Evolutionary conservation across 192 early-diverging fungal species (phyloP).

Genomic region (Umbelopsis sp.): DNA sequence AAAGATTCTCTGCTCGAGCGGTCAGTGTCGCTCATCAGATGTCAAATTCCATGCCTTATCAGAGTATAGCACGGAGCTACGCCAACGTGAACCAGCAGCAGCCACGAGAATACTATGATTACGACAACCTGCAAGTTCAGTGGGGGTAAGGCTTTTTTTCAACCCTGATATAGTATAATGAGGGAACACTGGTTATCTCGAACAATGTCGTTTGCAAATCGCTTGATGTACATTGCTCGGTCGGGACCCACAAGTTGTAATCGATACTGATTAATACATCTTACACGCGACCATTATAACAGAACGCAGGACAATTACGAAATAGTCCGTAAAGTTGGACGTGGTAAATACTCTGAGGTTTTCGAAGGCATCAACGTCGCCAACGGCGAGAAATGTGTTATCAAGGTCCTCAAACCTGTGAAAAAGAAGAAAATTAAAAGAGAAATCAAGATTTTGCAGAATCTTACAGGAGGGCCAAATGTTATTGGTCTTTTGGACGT

Average conservation of each 20-base stretch:
- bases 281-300: not conserved
- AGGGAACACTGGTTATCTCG: conserved; percentile 1
- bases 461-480: conserved; percentile 93
- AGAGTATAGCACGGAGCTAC: conserved; percentile 83
- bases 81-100: conserved; percentile 83
- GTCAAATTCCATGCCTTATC: conserved; percentile 21
- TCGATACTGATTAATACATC: not conserved
- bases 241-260: not conserved
- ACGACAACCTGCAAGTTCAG: conserved; percentile 88
- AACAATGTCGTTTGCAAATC: conserved; percentile 12
- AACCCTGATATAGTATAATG: not conserved
- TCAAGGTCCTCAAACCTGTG: conserved; percentile 99
- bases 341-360: conserved; percentile 99
- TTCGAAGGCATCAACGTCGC: conserved; percentile 97
- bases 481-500: conserved; percentile 91
- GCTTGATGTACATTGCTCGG: not conserved
- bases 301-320: conserved; percentile 96
- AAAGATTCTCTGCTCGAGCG: not conserved
- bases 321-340: conserved; percentile 95
- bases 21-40: conserved; percentile 2
- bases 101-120: conserved; percentile 94
- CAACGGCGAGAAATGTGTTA: conserved; percentile 89
- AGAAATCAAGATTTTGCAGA: conserved; percentile 99
- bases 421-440: conserved; percentile 99
- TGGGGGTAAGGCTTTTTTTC: conserved; percentile 76